Evolutionary conservation across 2,329 filamentous ascomycete species (phyloP).

Genomic region (Aureobasidium mangrovei): DNA sequence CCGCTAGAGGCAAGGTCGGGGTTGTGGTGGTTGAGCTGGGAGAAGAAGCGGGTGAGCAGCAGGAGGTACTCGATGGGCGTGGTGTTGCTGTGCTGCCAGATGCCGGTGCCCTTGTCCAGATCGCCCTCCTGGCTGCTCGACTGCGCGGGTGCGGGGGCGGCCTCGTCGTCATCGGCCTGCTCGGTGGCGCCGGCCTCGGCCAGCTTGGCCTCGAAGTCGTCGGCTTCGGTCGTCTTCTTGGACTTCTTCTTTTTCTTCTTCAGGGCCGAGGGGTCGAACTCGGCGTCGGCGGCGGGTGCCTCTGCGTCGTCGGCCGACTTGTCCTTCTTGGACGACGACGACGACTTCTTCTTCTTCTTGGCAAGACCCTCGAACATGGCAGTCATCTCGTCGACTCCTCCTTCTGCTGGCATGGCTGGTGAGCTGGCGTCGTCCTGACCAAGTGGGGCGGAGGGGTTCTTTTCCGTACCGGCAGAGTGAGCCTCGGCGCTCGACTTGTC

Average conservation of each 20-base stretch:
- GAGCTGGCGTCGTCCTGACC: constrained; percentile 23
- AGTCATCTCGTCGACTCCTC: constrained; percentile 33
- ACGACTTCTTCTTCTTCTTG: constrained; percentile 62
- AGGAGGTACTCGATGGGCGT: constrained; percentile 74
- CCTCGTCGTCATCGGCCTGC: constrained; percentile 38
- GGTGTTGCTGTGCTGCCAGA: constrained; percentile 77
- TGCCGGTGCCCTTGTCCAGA: constrained; percentile 77
- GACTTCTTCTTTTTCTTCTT: constrained; percentile 82
- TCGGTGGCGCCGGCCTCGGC: constrained; percentile 50
- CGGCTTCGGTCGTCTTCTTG: constrained; percentile 48
- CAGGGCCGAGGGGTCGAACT: constrained; percentile 58
- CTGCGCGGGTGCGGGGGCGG: constrained; percentile 17
- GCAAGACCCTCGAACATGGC: constrained; percentile 57
- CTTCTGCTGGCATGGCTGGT: constrained; percentile 37
- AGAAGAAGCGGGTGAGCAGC: constrained; percentile 88
- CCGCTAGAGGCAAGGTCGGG: constrained; percentile 72
- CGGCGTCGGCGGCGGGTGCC: constrained; percentile 48
- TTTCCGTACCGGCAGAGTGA: constrained; percentile 43
- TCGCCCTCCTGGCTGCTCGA: constrained; percentile 55
- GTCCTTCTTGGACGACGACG: constrained; percentile 51
- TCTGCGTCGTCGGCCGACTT: constrained; percentile 28
- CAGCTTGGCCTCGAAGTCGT: constrained; percentile 60
- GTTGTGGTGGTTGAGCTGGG: constrained; percentile 88
- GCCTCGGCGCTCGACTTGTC: constrained; percentile 74
- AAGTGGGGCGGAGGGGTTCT: constrained; percentile 1